Evolutionary conservation across 345 rosid genomes (phyloP), one percentile per base, ranked within the genome.

Genomic region (Populus tremula): DNA sequence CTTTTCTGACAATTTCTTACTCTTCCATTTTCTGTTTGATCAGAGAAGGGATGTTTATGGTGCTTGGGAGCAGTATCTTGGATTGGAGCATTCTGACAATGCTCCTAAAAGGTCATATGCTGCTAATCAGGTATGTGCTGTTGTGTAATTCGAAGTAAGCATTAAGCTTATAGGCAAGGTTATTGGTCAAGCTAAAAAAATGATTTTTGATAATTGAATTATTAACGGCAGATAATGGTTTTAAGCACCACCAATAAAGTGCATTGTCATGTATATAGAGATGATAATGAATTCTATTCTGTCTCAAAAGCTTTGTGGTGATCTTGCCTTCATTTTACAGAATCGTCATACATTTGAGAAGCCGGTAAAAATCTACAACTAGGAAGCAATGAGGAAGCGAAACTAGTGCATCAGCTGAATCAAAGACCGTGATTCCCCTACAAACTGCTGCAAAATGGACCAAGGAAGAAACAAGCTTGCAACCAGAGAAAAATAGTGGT

Each of bases 51-150:
- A 92, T 77, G 94, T 94, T 13, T 90, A 96, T 74, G 97, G 99
- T 80, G 95, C 97, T 67, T 94, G 94, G 96, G 97, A 94, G 91
- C 97, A 94, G 79, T 94, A 96, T 77, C 98, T 96, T 8, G 98
- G 99, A 47, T 82, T 96, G 85, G 99, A 96, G 86, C 99, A 96
- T 73, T 66, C 93, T 66, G 98, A 92, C 89, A 96, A 85, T 76
- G 76, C 87, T 73, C 98, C 97, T 45, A 92, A 90, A 84, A 91
- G 96, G 76, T 86, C 97, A 72, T 85, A 91, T 85, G 77, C 92
- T 2, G 89, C 94, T 77, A 91, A 88, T 85, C 98, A 94, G 96
- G 99, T 92, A 79, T 13, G 36, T 35, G 12, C 17, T 31, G 14
- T 56, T 63, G 43, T 29, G 56, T 27, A 31, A 33, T 13, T 70